Conservation (phyloP, 2,329 filamentous ascomycete genomes). For the Pseudogymnoascus sp. region DNA sequence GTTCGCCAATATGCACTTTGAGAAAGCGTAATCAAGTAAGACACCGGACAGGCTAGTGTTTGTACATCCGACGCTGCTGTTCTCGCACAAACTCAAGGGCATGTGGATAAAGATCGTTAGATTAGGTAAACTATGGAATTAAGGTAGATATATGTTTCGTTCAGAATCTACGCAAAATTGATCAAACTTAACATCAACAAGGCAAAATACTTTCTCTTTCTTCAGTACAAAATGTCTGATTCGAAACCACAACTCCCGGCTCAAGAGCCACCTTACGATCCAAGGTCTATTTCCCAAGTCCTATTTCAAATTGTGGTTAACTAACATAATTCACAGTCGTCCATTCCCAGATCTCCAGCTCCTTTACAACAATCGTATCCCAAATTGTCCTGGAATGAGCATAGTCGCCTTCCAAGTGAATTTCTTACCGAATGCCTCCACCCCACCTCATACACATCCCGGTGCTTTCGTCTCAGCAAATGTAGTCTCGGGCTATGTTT, state of each 20-base stretch:
- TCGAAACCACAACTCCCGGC: neutral
- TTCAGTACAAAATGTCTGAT: neutral
- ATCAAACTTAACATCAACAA: too few species aligned
- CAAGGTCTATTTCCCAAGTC: neutral
- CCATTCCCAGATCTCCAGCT: constrained; percentile 10
- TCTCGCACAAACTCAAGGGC: too few species aligned
- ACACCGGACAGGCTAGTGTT: too few species aligned
- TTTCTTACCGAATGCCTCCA: constrained; percentile 33
- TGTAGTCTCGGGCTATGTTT: constrained; percentile 33
- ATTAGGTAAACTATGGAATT: too few species aligned
- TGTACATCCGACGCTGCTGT: too few species aligned
- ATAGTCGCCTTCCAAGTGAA: constrained; percentile 34
- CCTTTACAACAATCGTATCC: constrained; percentile 27
- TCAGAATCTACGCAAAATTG: too few species aligned
- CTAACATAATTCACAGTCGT: constrained; percentile 9
- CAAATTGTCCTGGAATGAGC: constrained; percentile 35
- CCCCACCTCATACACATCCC: constrained; percentile 40
- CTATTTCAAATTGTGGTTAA: neutral
- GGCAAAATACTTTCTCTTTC: neutral
- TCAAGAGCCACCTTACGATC: neutral
- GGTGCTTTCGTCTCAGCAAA: constrained; percentile 36
- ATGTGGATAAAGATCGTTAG: too few species aligned
- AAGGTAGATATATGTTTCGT: too few species aligned
- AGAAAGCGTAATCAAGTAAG: too few species aligned
- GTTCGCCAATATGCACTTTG: neutral